Evolutionary conservation across 1,284 basidiomycete genomes (phyloP).

Genomic region (Malassezia globosa): DNA sequence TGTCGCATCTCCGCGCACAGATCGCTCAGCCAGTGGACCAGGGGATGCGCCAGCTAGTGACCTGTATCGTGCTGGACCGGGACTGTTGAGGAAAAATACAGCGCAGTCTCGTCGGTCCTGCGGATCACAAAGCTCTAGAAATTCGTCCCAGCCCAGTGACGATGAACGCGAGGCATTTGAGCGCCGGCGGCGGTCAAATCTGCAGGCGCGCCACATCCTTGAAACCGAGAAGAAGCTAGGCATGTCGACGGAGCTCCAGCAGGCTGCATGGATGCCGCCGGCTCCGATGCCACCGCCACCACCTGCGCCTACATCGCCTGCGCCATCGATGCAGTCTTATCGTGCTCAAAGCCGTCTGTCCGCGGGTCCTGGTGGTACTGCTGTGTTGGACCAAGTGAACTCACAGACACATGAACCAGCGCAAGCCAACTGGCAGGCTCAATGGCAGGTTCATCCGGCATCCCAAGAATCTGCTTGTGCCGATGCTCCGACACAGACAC

Average conservation of each 20-base stretch:
- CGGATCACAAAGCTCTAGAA: background rate
- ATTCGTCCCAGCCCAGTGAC: constrained; percentile 7
- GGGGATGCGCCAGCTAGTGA: background rate
- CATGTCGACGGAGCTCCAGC: constrained; percentile 15
- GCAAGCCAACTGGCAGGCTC: background rate
- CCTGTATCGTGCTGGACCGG: background rate
- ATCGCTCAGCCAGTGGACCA: background rate
- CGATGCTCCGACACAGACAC: too few species aligned
- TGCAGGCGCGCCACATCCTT: constrained; percentile 35
- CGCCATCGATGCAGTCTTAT: background rate
- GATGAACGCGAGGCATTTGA: constrained; percentile 29
- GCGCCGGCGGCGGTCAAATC: constrained; percentile 29
- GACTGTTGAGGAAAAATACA: background rate
- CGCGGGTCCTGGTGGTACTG: too few species aligned
- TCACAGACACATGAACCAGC: too few species aligned
- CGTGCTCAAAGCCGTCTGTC: too few species aligned
- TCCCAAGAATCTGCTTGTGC: too few species aligned
- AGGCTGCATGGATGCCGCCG: too few species aligned
- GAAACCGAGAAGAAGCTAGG: constrained; percentile 28
- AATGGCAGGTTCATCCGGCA: background rate
- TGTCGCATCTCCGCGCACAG: background rate
- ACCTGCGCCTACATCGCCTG: background rate
- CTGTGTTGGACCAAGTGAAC: too few species aligned
- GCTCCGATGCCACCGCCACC: background rate
- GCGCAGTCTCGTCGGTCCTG: background rate